Base-by-base conservation (phyloP, 768 basidiomycete genomes). In the Xanthoconium purpureum region DNA sequence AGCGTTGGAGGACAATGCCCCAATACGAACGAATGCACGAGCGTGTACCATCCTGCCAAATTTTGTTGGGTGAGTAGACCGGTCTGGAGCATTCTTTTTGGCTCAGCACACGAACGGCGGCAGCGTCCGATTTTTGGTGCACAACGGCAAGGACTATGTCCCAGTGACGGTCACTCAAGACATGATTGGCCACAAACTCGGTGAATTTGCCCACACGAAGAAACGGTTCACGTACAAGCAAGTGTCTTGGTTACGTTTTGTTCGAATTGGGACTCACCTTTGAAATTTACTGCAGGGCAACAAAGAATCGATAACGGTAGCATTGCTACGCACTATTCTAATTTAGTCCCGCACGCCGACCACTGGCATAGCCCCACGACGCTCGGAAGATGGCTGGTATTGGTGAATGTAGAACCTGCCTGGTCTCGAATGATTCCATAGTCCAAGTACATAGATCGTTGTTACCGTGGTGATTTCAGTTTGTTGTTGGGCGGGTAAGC, bases 161-260 rank as follows among this genome's bases (percentile, higher is more conserved):
- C 94, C 94, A 0, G 88, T 99, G 39, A 73, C 80, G 43, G 80
- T 99, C 61, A 94, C 91, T 5, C 92, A 95, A 70, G 96, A 98
- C 71, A 98, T 98, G 96, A 93, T 99, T 2, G 96, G 96, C 0
- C 95, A 99, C 71, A 99, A 99, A 72, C 74, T 98, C 50, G 96
- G 96, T 51, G 94, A 98, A 78, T 98, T 98, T 72, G 77, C 93
- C 39, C 83, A 87, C 62, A 98, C 95, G 36, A 87, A 88, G 76
- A 94, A 93, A 73, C 83, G 82, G 52, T 95, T 94, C 71, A 82
- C 78, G 33, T 94, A 86, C 77, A 89, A 84, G 94, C 94, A 69
- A 69, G 91, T 85, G 38, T 45, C 53, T 3, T 58, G 47, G 24
- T 42, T 13, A 17, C 6, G 32, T 15, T 13, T 49, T 51, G 35